phyloP scores from a whole-genome alignment of 805 yeast genomes.

The Zygoascus ofunaensis region DNA sequence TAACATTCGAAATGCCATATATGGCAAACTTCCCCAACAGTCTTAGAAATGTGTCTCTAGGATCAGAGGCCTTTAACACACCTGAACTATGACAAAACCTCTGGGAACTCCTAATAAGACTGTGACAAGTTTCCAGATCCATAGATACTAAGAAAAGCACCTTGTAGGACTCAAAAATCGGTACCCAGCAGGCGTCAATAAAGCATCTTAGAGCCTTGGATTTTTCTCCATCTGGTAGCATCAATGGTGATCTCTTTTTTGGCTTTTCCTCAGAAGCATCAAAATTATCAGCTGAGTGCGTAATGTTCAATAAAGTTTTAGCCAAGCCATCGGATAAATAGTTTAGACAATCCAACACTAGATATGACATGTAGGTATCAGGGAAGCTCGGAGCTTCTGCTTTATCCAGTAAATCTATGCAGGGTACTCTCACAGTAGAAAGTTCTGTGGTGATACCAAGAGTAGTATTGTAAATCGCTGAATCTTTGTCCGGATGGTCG shows the following conservation, averaged over 20 bases:
- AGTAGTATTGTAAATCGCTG: background rate
- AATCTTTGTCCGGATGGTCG: background rate
- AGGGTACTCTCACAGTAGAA: constrained; percentile 43
- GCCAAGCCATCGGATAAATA: constrained; percentile 63
- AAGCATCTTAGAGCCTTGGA: constrained; percentile 10
- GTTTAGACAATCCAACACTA: constrained; percentile 46
- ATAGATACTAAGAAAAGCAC: constrained; percentile 54
- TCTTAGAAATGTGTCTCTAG: constrained; percentile 48
- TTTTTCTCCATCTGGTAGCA: background rate
- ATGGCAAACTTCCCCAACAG: constrained; percentile 25
- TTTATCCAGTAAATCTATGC: constrained; percentile 75
- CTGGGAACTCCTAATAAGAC: constrained; percentile 63
- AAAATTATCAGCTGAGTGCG: background rate
- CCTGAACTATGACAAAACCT: constrained; percentile 79
- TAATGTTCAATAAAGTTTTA: constrained; percentile 23
- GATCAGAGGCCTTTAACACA: constrained; percentile 44
- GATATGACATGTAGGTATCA: constrained; percentile 48
- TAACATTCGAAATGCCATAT: constrained; percentile 3
- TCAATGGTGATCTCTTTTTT: background rate
- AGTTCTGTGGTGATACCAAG: constrained; percentile 15
- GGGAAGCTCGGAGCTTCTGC: constrained; percentile 65
- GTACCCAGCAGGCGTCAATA: constrained; percentile 25
- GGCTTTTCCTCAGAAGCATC: background rate
- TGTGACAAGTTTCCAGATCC: constrained; percentile 63
- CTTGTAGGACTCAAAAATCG: constrained; percentile 38